Percentiles rank a stretch among this genome's conserved stretches.
phyloP scores from a whole-genome alignment of 2,329 filamentous ascomycete species.

The Fusarium lyarnte region DNA sequence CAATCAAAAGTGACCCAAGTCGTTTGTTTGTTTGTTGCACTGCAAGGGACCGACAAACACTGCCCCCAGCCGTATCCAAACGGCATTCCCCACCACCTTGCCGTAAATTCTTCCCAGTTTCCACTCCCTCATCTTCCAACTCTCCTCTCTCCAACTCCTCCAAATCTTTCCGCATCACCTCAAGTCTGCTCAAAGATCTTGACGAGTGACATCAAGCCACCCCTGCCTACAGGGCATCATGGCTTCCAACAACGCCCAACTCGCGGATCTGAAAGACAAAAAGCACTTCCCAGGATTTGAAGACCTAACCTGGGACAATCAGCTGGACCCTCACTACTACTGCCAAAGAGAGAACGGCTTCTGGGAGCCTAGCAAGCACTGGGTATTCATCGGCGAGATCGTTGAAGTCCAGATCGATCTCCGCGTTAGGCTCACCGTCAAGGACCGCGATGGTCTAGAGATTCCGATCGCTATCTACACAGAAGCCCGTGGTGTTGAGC shows the following conservation, averaged over 20 bases:
- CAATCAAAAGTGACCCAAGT: background rate
- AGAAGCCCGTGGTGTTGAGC: background rate
- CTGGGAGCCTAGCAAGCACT: conserved; percentile 9
- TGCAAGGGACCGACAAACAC: background rate
- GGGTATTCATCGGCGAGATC: conserved; percentile 30
- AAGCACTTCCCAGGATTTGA: conserved; percentile 8
- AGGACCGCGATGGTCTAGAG: conserved; percentile 4
- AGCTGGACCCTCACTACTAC: background rate
- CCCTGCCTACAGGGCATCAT: fast-evolving
- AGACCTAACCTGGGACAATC: background rate
- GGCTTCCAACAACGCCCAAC: background rate
- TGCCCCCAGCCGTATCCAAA: background rate
- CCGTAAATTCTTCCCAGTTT: background rate
- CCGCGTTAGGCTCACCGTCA: conserved; percentile 1
- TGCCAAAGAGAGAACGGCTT: background rate
- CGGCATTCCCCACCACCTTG: background rate
- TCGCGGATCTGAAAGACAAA: background rate
- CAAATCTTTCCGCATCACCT: fast-evolving
- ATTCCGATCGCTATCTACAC: conserved; percentile 12
- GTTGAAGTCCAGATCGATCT: background rate
- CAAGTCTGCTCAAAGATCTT: too few species aligned
- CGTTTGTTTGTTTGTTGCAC: background rate
- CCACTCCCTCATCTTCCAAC: too few species aligned
- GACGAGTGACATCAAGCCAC: background rate
- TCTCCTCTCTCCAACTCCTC: too few species aligned